Conservation (phyloP, 768 basidiomycete species). For the Lentinula detonsa region DNA sequence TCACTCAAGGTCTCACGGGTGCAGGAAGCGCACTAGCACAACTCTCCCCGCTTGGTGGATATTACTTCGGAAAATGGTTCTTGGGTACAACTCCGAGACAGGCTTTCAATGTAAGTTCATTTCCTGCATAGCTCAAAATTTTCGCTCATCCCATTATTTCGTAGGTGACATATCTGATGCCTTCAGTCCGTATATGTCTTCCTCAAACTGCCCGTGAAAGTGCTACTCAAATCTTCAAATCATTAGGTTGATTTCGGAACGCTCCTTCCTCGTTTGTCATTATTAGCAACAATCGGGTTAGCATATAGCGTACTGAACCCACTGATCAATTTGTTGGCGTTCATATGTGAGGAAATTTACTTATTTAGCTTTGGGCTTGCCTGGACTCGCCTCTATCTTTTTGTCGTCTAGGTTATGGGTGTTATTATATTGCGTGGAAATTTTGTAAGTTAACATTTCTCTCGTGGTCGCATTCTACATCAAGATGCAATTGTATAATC, state of each 20-base stretch:
- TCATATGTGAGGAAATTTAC: conserved; percentile 35
- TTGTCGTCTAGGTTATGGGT: conserved; percentile 32
- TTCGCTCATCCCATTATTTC: background rate
- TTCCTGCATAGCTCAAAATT: background rate
- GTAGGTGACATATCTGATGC: conserved; percentile 49
- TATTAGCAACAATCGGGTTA: conserved; percentile 46
- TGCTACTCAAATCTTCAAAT: background rate
- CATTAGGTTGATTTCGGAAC: conserved; percentile 43
- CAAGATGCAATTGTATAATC: background rate
- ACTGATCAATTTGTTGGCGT: conserved; percentile 58
- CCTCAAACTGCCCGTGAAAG: background rate
- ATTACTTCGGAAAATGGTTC: conserved; percentile 60
- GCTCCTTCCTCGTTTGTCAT: conserved; percentile 42
- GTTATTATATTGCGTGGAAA: conserved; percentile 59
- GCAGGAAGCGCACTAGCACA: conserved; percentile 50
- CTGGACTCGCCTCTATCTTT: background rate
- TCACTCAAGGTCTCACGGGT: conserved; percentile 47
- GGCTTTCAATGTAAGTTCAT: conserved; percentile 32
- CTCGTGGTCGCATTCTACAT: background rate
- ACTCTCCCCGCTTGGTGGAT: conserved; percentile 43
- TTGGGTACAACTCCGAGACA: conserved; percentile 64
- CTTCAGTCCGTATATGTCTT: conserved; percentile 27
- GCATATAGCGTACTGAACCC: conserved; percentile 62
- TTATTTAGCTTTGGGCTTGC: background rate
- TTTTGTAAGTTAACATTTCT: conserved; percentile 29